Evolutionary conservation across 2,329 filamentous ascomycete genomes (phyloP), one percentile per base, ranked within the genome.

Genomic region (Paramyrothecium sp.): DNA sequence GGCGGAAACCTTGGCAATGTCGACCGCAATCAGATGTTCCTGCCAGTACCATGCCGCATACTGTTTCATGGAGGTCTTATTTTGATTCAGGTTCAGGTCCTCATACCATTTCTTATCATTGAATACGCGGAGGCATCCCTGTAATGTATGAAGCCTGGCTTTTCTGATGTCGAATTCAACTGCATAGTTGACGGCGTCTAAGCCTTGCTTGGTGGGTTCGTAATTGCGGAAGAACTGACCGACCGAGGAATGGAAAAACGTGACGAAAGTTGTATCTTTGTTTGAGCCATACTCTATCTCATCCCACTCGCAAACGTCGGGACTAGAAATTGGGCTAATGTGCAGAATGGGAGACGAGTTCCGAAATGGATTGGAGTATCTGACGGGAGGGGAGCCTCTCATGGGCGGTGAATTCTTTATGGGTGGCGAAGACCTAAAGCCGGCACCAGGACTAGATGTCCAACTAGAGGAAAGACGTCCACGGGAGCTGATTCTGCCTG

Each of bases 41-140:
- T 76, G 75, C 75, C 75, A 78, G 56, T 78, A 78, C 75, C 75
- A 77, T 0, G 75, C 75, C 0, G 75, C 74, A 38, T 78, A 78
- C 49, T 75, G 71, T 56, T 66, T 72, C 20, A 74, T 70, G 0
- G 72, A 65, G 7, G 70, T 61, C 2, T 64, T 65, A 0, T 70
- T 68, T 17, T 60, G 54, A 0, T 67, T 65, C 1, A 74, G 61
- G 1, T 70, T 61, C 3, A 65, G 57, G 10, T 59, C 63, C 3
- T 67, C 60, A 33, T 74, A 74, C 62, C 68, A 70, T 1, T 59
- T 13, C 20, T 59, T 63, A 19, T 75, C 65, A 3, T 68, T 72
- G n/a, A 78, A 75, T n/a, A 78, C 72, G 3, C 65, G 69, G 1
- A 78, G 64, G 58, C 75, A 78, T 0, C 70, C 71, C 54, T 69